These are phyloP conservation scores for Aspergillus ostianus DNA, from an alignment of 495 filamentous ascomycete genomes.

Conservation along the genomic window DNA sequence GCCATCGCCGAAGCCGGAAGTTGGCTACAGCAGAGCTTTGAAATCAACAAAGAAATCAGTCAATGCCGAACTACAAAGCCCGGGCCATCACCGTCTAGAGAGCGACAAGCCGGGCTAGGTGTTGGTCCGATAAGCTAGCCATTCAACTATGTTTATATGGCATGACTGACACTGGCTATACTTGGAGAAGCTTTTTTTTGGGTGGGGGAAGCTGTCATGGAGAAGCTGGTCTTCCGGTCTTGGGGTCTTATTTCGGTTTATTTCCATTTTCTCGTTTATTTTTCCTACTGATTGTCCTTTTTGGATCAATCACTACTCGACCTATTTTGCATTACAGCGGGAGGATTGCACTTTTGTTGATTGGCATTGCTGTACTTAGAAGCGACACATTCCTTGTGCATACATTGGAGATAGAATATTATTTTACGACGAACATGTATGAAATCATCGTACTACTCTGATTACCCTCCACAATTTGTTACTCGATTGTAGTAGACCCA, in stretches of 20 bases:
- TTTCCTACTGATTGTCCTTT: neutral
- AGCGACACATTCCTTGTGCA: neutral
- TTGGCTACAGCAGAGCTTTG: conserved; percentile 46
- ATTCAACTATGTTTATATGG: neutral
- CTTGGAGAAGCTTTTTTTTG: neutral
- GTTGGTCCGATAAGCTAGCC: neutral
- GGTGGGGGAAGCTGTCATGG: neutral
- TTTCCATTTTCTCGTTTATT: neutral
- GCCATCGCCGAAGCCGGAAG: conserved; percentile 46
- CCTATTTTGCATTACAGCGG: neutral
- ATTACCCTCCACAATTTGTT: no score
- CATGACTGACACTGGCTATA: neutral
- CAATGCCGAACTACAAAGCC: conserved; percentile 15
- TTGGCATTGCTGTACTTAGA: neutral
- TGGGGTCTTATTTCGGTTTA: neutral
- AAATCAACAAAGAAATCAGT: conserved; percentile 32
- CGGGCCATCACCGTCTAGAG: conserved; percentile 13
- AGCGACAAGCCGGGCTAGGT: conserved; percentile 4
- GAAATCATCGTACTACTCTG: no score
- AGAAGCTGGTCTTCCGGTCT: neutral
- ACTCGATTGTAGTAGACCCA: no score
- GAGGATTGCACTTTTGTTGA: neutral
- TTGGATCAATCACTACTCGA: no score
- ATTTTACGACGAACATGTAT: neutral
- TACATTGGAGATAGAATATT: neutral